phyloP scores from a whole-genome alignment of 495 filamentous ascomycete species.

The Penicillium cosmopolitanum region DNA sequence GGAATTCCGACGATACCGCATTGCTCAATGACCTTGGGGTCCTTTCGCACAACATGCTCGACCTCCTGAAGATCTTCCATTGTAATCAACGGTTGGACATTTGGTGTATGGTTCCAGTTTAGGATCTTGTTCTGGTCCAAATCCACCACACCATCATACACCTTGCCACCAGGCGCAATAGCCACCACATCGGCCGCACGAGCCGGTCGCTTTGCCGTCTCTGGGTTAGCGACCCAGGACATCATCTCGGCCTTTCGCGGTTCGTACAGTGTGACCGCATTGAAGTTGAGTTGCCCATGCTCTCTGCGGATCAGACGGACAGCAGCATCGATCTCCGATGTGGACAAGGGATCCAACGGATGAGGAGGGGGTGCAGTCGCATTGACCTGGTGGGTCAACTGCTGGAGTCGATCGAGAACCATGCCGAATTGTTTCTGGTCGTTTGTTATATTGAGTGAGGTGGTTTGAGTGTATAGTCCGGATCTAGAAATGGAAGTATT shows the following conservation, averaged over 20 bases:
- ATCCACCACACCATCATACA: slow-evolving; percentile 87
- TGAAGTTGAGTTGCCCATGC: slow-evolving; percentile 77
- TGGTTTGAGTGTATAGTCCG: not conserved
- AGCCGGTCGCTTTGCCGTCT: slow-evolving; percentile 63
- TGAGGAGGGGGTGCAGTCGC: slow-evolving; percentile 62
- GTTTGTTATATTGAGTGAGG: not conserved
- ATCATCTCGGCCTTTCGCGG: slow-evolving; percentile 87
- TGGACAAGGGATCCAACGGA: slow-evolving; percentile 83
- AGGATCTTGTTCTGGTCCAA: slow-evolving; percentile 70
- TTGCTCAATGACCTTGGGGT: slow-evolving; percentile 91
- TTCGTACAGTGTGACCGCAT: slow-evolving; percentile 87
- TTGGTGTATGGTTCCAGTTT: slow-evolving; percentile 75
- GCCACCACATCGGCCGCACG: slow-evolving; percentile 84
- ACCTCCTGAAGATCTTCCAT: slow-evolving; percentile 93
- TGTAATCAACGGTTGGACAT: slow-evolving; percentile 89
- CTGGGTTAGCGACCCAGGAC: slow-evolving; percentile 72
- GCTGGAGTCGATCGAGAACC: slow-evolving; percentile 71
- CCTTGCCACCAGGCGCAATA: slow-evolving; percentile 77
- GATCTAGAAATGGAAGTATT: not conserved
- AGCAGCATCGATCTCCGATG: slow-evolving; percentile 74
- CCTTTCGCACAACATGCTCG: slow-evolving; percentile 77
- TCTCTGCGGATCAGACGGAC: slow-evolving; percentile 71
- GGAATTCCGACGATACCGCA: slow-evolving; percentile 87
- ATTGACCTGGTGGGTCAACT: slow-evolving; percentile 67
- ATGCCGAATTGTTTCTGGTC: slow-evolving; percentile 35